A percentile compares a stretch with the other conserved stretches of the same genome.
phyloP scores from a whole-genome alignment of 495 filamentous ascomycete species.

The Evernia prunastri region DNA sequence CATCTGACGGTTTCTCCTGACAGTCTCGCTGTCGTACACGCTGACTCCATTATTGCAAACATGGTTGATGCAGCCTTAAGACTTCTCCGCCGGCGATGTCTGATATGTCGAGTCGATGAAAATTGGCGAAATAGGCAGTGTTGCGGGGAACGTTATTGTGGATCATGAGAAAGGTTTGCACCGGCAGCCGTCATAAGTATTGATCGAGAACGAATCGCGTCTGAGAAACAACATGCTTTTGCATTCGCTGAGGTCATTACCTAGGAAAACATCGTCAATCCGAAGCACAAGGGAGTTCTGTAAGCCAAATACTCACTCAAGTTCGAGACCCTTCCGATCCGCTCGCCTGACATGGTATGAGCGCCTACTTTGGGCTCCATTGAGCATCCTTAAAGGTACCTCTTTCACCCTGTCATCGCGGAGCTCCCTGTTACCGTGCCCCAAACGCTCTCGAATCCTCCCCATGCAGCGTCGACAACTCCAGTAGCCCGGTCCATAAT shows the following conservation, averaged over 20 bases:
- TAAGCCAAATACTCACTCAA: neutral
- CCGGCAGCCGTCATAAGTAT: neutral
- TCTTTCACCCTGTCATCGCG: constrained; percentile 1
- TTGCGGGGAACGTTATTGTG: neutral
- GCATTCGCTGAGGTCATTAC: neutral
- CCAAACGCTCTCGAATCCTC: constrained; percentile 61
- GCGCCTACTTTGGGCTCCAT: neutral
- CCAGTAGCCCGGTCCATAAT: constrained; percentile 15
- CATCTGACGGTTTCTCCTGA: neutral
- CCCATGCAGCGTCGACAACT: constrained; percentile 22
- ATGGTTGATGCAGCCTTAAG: neutral
- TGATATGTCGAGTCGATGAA: neutral
- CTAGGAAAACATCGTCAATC: neutral
- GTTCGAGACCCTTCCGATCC: neutral
- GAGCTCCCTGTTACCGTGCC: constrained; percentile 43
- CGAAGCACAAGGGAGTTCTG: neutral
- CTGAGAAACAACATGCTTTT: neutral
- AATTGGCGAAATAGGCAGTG: neutral
- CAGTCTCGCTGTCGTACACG: neutral
- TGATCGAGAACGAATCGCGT: neutral
- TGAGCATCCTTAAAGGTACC: neutral
- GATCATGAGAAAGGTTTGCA: neutral
- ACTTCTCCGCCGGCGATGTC: neutral
- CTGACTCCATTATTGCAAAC: neutral
- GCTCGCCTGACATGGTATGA: neutral